Evolutionary conservation across 352 stramenopile genomes (phyloP).

Genomic region (Globisporangium perplexum): DNA sequence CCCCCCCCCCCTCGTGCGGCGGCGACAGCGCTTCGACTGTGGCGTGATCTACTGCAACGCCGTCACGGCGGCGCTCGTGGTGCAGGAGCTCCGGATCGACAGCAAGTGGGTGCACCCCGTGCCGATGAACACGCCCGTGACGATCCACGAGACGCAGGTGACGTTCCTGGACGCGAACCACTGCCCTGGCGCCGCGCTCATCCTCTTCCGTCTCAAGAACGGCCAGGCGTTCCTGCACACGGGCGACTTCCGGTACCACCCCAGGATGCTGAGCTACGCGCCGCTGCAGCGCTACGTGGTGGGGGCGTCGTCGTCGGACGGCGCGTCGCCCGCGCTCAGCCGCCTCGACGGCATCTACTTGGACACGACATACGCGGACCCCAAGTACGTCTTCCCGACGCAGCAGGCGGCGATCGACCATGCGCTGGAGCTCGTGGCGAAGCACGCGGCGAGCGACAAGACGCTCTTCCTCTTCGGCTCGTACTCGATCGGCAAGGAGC

Average conservation of each 20-base stretch:
- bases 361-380: conserved; percentile 96
- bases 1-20: too few species aligned
- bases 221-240: conserved; percentile 91
- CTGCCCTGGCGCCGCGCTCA: conserved; percentile 94
- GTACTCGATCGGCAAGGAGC: conserved; percentile 97
- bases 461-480: conserved; percentile 93
- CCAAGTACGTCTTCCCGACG: conserved; percentile 92
- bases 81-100: conserved; percentile 90
- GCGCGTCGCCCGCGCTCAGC: conserved; percentile 4
- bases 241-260: conserved; percentile 79
- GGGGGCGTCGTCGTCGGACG: neutral
- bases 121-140: conserved; percentile 83
- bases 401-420: conserved; percentile 75
- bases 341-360: conserved; percentile 89
- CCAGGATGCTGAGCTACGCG: conserved; percentile 62
- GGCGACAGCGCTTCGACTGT: conserved; percentile 73
- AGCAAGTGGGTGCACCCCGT: conserved; percentile 90
- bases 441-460: conserved; percentile 50
- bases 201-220: conserved; percentile 88
- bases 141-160: conserved; percentile 87
- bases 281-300: conserved; percentile 40
- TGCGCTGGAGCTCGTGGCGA: conserved; percentile 52
- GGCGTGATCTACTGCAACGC: conserved; percentile 96
- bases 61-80: conserved; percentile 88
- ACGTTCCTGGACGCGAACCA: conserved; percentile 97